These are phyloP conservation scores for Amphicarpaea edgeworthii DNA, from an alignment of 306 rosid species.

Conservation along the genomic window DNA sequence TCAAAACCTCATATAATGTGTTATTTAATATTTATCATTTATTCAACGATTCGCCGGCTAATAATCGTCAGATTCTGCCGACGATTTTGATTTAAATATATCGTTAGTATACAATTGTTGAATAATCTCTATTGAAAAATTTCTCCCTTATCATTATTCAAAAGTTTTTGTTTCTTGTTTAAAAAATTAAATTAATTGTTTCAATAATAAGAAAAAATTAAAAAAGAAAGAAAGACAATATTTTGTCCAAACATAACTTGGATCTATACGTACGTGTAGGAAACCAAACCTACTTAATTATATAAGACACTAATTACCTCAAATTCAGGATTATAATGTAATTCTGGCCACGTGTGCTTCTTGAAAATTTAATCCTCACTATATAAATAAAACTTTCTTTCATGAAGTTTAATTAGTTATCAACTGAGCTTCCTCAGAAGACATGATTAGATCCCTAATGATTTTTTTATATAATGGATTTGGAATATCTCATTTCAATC, in stretches of 20 bases:
- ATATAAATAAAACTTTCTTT: background rate
- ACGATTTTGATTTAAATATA: conserved; percentile 5
- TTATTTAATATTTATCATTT: background rate
- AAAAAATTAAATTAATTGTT: background rate
- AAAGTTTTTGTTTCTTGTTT: background rate
- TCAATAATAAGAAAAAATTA: background rate
- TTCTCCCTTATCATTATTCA: background rate
- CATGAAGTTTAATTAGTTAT: background rate
- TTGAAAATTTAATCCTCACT: background rate
- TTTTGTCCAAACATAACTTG: background rate
- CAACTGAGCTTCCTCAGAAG: background rate
- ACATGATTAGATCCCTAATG: background rate
- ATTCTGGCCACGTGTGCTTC: background rate
- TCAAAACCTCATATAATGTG: background rate
- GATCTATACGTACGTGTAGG: background rate
- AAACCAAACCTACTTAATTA: too few species aligned
- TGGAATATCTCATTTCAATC: background rate
- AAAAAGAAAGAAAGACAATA: background rate
- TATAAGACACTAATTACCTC: background rate
- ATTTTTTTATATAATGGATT: conserved; percentile 6
- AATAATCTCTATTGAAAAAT: background rate
- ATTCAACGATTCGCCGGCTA: background rate
- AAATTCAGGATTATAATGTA: background rate
- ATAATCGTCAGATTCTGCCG: conserved; percentile 21
- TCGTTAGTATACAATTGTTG: background rate